Base-by-base conservation (phyloP, 1,284 basidiomycete species). In the Pterula multifida region DNA sequence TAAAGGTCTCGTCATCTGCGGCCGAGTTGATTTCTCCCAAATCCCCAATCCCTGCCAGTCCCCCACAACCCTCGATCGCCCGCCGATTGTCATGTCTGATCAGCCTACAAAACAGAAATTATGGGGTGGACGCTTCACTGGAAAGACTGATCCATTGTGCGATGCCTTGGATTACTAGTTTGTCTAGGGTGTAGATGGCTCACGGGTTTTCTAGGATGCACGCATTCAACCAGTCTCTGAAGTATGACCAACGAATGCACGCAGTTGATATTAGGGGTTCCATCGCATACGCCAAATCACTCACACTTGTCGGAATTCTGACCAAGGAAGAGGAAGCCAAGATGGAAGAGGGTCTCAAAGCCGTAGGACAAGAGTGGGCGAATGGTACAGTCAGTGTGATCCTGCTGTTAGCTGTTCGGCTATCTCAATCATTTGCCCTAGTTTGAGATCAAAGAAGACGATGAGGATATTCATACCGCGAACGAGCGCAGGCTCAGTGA, bases 401-500 rank as follows among this genome's bases (percentile, higher is more conserved):
- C n/a, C 52, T 45, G 17, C 48, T 45, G 49, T 21, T 23, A 23
- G 17, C 47, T 21, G 25, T 23, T 35, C 39, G 24, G 24, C 26
- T 35, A 36, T 47, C 11, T 45, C 46, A 49, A 49, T 44, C 36
- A 45, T 47, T 28, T 15, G 26, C 19, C 42, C 24, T 57, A 90
- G 81, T 95, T 96, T 61, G 61, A 70, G 54, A 68, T 81, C 42
- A 71, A 82, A 54, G 70, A 79, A 13, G 92, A 95, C 58, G 95
- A 98, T 62, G 95, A 98, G 62, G 95, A 98, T 62, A 98, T 98
- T 54, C 95, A 98, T 66, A 98, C 95, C n/a, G 96, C 96, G 52
- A 98, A 98, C 62, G 95, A 98, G 67, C 85, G 96, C 50, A 78
- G 95, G 26, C 68, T 98, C 57, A 90, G 84, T 56, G 95, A 98